Evolutionary conservation across 257 asterid species (phyloP).

Genomic region (Jasminum sambac): DNA sequence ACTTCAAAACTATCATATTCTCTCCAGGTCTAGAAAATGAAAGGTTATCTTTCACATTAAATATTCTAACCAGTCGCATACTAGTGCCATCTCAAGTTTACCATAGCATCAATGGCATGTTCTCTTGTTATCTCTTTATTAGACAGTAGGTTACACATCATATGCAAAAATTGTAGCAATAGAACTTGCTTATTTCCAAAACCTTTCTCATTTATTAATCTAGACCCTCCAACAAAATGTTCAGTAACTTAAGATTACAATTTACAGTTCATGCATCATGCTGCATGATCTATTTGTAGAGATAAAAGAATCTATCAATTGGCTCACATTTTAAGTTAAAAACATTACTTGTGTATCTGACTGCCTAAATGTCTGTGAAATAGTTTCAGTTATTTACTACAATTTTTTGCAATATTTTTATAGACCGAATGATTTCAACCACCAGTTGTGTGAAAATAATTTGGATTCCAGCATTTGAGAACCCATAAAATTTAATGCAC

Average conservation of each 20-base stretch:
- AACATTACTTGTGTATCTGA: not conserved
- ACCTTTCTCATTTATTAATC: not conserved
- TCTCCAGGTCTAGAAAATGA: not conserved
- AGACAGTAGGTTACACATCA: too few relatives aligned
- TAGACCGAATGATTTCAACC: not conserved
- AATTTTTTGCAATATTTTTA: not conserved
- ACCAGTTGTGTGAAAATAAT: not conserved
- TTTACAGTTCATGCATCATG: not conserved
- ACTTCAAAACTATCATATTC: not conserved
- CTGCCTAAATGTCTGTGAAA: not conserved
- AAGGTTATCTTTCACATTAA: not conserved
- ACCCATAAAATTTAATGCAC: not conserved
- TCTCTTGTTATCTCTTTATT: slow-evolving; percentile 1
- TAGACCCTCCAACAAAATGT: not conserved
- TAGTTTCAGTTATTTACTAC: not conserved
- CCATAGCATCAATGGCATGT: not conserved
- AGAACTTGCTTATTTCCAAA: not conserved
- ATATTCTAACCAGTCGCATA: not conserved
- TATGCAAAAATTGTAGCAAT: too few relatives aligned
- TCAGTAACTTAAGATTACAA: not conserved
- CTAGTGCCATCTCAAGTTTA: not conserved
- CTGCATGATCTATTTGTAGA: not conserved
- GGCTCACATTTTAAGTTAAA: not conserved
- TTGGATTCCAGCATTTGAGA: not conserved
- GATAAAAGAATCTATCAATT: not conserved